These are phyloP conservation scores for Priceomyces haplophilus DNA, from an alignment of 805 yeast species.

Conservation along the genomic window DNA sequence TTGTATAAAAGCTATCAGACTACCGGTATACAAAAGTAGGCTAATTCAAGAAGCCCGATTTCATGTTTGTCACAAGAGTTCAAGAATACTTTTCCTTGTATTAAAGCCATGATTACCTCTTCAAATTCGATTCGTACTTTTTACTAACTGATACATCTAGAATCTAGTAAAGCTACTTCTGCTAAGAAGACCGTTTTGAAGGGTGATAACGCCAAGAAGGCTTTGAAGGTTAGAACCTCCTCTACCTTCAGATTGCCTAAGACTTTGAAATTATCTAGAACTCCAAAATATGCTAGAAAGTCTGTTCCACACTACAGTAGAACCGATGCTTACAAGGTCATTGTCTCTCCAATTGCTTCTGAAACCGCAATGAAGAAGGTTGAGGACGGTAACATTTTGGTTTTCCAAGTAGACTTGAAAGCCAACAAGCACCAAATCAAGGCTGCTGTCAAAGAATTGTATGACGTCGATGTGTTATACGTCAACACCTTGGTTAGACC, in stretches of 20 bases:
- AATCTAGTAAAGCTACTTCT: conserved; percentile 81
- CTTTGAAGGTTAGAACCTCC: conserved; percentile 88
- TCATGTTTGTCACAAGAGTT: too few relatives aligned
- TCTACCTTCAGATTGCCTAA: conserved; percentile 97
- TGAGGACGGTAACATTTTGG: conserved; percentile 98
- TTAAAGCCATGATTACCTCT: too few relatives aligned
- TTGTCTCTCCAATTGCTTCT: conserved; percentile 92
- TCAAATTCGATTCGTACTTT: neutral
- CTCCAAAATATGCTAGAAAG: conserved; percentile 93
- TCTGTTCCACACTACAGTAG: conserved; percentile 97
- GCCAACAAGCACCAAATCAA: conserved; percentile 99
- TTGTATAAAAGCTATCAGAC: too few relatives aligned
- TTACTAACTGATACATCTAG: conserved; percentile 30
- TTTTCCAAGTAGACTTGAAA: conserved; percentile 95
- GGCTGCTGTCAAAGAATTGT: conserved; percentile 96
- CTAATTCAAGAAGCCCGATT: too few relatives aligned
- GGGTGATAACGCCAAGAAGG: conserved; percentile 91
- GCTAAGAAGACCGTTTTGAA: conserved; percentile 99
- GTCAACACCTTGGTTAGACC: conserved; percentile 98
- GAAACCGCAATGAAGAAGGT: conserved; percentile 99
- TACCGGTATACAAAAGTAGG: too few relatives aligned
- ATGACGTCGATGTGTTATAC: conserved; percentile 90
- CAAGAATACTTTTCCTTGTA: too few relatives aligned
- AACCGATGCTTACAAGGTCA: conserved; percentile 91
- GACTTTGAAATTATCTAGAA: conserved; percentile 90